Conservation (phyloP, 2,329 filamentous ascomycete genomes). For the Aspergillus sp. region DNA sequence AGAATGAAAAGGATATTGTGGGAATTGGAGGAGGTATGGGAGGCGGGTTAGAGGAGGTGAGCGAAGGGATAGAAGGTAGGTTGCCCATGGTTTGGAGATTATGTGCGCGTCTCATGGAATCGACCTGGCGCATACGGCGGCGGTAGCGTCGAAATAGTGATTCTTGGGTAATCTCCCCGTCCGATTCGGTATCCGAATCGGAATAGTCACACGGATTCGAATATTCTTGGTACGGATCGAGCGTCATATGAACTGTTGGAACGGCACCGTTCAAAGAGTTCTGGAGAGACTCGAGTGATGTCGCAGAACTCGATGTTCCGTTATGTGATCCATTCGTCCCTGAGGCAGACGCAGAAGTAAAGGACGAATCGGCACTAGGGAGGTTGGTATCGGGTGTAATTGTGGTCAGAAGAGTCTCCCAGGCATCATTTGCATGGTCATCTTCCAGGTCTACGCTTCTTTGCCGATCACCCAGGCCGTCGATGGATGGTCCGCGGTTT, state of each 20-base stretch:
- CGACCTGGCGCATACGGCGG: slow-evolving; percentile 18
- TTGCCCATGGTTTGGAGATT: slow-evolving; percentile 32
- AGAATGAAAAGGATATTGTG: slow-evolving; percentile 32
- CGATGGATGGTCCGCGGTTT: slow-evolving; percentile 40
- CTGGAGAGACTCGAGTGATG: slow-evolving; percentile 46
- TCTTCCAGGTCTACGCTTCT: slow-evolving; percentile 72
- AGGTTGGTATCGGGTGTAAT: slow-evolving; percentile 78
- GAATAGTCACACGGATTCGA: slow-evolving; percentile 39
- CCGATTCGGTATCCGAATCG: slow-evolving; percentile 36
- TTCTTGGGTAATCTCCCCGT: slow-evolving; percentile 24
- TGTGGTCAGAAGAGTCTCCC: slow-evolving; percentile 79
- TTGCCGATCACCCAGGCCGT: slow-evolving; percentile 81
- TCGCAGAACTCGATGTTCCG: slow-evolving; percentile 30
- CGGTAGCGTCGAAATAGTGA: slow-evolving; percentile 21
- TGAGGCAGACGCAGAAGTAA: slow-evolving; percentile 57
- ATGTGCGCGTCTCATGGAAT: slow-evolving; percentile 23
- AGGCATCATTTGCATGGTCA: slow-evolving; percentile 56
- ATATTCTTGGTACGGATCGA: slow-evolving; percentile 37
- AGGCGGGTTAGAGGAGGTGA: background rate
- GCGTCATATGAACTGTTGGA: slow-evolving; percentile 26
- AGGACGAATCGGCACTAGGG: slow-evolving; percentile 79
- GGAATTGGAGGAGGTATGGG: slow-evolving; percentile 31
- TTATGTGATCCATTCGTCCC: slow-evolving; percentile 27
- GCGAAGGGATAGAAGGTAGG: slow-evolving; percentile 24
- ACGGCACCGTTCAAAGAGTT: slow-evolving; percentile 22